A percentile compares a stretch with the other conserved stretches of the same genome.
These are phyloP conservation scores for Ustilago hordei DNA, from an alignment of 1,284 basidiomycete species.

Conservation along the genomic window DNA sequence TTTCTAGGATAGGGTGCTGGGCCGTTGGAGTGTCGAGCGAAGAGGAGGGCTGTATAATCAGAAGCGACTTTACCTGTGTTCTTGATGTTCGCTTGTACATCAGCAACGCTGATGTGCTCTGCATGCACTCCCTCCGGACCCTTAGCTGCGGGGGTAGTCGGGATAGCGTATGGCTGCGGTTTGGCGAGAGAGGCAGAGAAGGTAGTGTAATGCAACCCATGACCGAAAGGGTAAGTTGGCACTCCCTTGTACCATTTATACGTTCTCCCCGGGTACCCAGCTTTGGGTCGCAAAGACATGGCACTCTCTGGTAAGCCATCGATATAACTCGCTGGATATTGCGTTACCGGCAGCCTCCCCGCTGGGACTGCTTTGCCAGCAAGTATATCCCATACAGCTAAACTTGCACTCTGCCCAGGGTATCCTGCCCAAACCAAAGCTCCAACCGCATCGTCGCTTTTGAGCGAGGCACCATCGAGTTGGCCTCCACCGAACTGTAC, in stretches of 20 bases:
- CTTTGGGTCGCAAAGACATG: slow-evolving; percentile 17
- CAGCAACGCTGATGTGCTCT: slow-evolving; percentile 11
- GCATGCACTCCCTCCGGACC: slow-evolving; percentile 1
- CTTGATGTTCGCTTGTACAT: neutral
- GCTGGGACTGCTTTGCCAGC: slow-evolving; percentile 10
- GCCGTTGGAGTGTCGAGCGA: slow-evolving; percentile 14
- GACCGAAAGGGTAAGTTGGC: slow-evolving; percentile 17
- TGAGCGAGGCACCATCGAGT: slow-evolving; percentile 18
- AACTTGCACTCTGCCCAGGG: slow-evolving; percentile 22
- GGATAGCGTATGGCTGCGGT: neutral
- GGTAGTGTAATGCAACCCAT: slow-evolving; percentile 29
- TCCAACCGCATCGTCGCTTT: neutral
- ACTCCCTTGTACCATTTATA: slow-evolving; percentile 34
- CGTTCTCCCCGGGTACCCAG: slow-evolving; percentile 19
- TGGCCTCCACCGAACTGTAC: slow-evolving; percentile 35
- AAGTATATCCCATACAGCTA: slow-evolving; percentile 20
- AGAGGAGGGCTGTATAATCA: slow-evolving; percentile 31
- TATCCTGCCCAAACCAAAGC: slow-evolving; percentile 30
- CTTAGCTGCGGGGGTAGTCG: neutral
- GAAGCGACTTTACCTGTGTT: slow-evolving; percentile 16
- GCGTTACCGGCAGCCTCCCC: slow-evolving; percentile 27
- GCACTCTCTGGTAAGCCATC: slow-evolving; percentile 7
- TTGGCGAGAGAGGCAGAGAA: neutral
- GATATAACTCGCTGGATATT: slow-evolving; percentile 23
- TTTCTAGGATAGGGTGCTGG: slow-evolving; percentile 22